These are phyloP conservation scores for Melanopsichium pennsylvanicum DNA, from an alignment of 1,284 basidiomycete species.

Conservation along the genomic window DNA sequence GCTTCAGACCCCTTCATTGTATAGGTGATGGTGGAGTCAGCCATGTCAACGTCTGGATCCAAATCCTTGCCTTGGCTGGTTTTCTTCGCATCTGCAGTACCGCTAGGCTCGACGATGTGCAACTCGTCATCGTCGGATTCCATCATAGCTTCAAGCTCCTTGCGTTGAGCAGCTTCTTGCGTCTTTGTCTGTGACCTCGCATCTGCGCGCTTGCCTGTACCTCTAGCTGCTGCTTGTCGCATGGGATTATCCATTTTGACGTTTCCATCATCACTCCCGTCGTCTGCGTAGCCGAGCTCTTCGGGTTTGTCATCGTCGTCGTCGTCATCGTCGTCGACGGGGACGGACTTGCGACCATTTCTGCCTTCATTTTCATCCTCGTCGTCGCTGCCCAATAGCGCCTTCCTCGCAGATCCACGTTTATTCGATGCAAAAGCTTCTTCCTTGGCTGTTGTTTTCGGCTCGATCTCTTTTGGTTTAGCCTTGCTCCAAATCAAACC, in stretches of 20 bases:
- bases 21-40: slow-evolving; percentile 28
- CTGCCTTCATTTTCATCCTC: slow-evolving; percentile 37
- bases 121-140: slow-evolving; percentile 27
- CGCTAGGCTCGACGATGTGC: slow-evolving; percentile 27
- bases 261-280: slow-evolving; percentile 22
- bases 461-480: slow-evolving; percentile 25
- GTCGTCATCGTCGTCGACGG: slow-evolving; percentile 23
- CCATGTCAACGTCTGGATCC: slow-evolving; percentile 33
- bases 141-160: slow-evolving; percentile 49
- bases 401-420: slow-evolving; percentile 15
- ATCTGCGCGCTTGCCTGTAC: slow-evolving; percentile 39
- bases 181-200: slow-evolving; percentile 23
- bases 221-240: slow-evolving; percentile 13
- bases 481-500: slow-evolving; percentile 43
- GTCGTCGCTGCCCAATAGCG: slow-evolving; percentile 40
- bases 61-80: slow-evolving; percentile 29
- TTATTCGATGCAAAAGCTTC: slow-evolving; percentile 9
- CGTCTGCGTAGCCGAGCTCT: slow-evolving; percentile 42
- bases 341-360: slow-evolving; percentile 10
- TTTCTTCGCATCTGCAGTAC: neutral
- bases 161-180: slow-evolving; percentile 29
- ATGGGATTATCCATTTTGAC: slow-evolving; percentile 9
- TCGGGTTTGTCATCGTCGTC: slow-evolving; percentile 36
- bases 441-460: slow-evolving; percentile 19
- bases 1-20: slow-evolving; percentile 39